Conservation (phyloP, 331 rosid genomes). For the Quercus lobata region DNA sequence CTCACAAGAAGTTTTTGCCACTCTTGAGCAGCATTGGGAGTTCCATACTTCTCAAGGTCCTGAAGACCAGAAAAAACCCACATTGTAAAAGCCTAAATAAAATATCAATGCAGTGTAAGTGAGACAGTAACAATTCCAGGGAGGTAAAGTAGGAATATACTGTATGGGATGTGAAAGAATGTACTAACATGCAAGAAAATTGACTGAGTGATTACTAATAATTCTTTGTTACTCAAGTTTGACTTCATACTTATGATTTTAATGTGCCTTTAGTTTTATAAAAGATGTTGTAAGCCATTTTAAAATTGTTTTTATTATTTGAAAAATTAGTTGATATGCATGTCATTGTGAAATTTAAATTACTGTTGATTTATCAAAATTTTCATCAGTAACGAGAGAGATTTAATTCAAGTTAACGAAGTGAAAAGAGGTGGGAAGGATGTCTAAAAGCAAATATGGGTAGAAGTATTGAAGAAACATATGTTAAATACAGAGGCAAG, state of each 20-base stretch:
- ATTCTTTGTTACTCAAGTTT: not conserved
- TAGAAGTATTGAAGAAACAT: no score
- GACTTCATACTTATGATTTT: not conserved
- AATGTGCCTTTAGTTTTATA: not conserved
- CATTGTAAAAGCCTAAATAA: not conserved
- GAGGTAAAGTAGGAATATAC: not conserved
- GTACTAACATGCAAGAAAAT: not conserved
- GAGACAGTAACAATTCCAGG: not conserved
- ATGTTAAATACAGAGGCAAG: no score
- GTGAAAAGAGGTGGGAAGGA: no score
- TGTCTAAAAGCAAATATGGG: no score
- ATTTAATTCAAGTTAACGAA: no score
- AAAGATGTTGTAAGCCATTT: not conserved
- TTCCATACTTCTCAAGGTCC: constrained; percentile 83
- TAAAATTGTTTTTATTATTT: not conserved
- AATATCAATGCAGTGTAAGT: not conserved
- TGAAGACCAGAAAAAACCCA: constrained; percentile 16
- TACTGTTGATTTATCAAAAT: not conserved
- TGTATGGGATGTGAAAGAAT: not conserved
- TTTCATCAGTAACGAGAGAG: no score
- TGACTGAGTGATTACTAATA: not conserved
- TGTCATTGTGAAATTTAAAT: not conserved
- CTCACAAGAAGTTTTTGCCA: constrained; percentile 87
- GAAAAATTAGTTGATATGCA: not conserved
- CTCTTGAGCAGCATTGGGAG: constrained; percentile 73